phyloP scores from a whole-genome alignment of 1,139 yeast genomes.

The Blastobotrys elegans region DNA sequence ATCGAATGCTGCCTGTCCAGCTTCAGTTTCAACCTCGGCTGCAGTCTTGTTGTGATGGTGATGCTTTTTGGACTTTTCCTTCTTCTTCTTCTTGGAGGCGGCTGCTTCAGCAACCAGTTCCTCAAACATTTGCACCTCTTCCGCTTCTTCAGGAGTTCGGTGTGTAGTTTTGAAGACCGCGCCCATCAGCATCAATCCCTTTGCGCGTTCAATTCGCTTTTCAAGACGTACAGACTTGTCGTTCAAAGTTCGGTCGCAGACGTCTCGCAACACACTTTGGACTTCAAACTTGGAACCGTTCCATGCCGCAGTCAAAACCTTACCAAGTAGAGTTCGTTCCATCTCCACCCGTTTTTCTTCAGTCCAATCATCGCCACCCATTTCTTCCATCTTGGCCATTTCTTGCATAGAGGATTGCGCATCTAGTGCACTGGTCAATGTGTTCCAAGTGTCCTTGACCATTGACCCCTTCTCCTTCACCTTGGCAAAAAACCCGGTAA shows the following conservation, averaged over 20 bases:
- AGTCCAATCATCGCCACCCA: slow-evolving; percentile 57
- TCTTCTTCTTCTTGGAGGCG: slow-evolving; percentile 52
- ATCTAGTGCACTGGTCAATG: slow-evolving; percentile 80
- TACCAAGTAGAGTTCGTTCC: slow-evolving; percentile 84
- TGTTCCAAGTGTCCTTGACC: slow-evolving; percentile 78
- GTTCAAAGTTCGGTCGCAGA: slow-evolving; percentile 69
- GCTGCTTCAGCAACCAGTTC: slow-evolving; percentile 90
- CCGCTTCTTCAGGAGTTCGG: slow-evolving; percentile 80
- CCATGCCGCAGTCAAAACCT: slow-evolving; percentile 95
- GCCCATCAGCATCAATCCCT: slow-evolving; percentile 70
- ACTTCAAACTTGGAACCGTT: slow-evolving; percentile 87
- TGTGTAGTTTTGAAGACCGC: slow-evolving; percentile 59
- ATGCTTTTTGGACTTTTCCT: slow-evolving; percentile 1
- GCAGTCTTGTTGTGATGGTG: not conserved
- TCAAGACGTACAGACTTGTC: slow-evolving; percentile 55
- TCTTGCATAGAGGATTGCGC: slow-evolving; percentile 86
- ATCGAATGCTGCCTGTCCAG: slow-evolving; percentile 1
- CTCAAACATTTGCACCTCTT: slow-evolving; percentile 87
- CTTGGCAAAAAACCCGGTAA: slow-evolving; percentile 80
- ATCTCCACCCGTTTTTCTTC: slow-evolving; percentile 78
- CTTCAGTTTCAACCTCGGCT: not conserved
- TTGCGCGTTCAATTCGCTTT: slow-evolving; percentile 70
- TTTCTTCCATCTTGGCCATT: slow-evolving; percentile 44
- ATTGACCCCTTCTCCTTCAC: slow-evolving; percentile 85
- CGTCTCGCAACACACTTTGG: slow-evolving; percentile 80